Percentiles rank a stretch among this genome's conserved stretches.
phyloP scores from a whole-genome alignment of 208 protist genomes.

The Leishmania lainsoni region DNA sequence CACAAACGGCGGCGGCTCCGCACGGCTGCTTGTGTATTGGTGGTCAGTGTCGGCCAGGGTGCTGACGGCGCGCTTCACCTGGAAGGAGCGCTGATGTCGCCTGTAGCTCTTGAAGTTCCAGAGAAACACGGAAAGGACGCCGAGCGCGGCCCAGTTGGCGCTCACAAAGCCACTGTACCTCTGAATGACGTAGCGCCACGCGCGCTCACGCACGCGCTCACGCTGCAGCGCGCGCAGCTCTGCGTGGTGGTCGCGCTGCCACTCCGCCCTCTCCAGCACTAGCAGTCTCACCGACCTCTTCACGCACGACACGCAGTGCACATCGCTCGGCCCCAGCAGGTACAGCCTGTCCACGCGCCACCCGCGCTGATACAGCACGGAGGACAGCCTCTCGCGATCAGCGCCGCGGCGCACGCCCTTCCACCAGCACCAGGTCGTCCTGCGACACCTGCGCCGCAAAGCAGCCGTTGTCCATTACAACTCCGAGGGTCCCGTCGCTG shows the following conservation, averaged over 20 bases:
- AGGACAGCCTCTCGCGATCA: too few relatives aligned
- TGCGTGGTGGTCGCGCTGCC: conserved; percentile 58
- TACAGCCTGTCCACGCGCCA: too few relatives aligned
- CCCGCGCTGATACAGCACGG: too few relatives aligned
- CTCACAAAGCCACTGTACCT: conserved; percentile 78
- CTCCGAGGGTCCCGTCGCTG: conserved; percentile 84
- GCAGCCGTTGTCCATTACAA: conserved; percentile 83
- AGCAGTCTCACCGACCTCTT: conserved; percentile 37
- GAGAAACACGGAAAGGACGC: conserved; percentile 67
- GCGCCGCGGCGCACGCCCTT: conserved; percentile 32
- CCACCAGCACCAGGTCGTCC: conserved; percentile 55
- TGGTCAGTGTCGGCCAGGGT: too few relatives aligned
- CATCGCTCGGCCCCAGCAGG: conserved; percentile 17
- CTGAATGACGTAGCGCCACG: conserved; percentile 67
- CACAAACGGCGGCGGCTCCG: too few relatives aligned
- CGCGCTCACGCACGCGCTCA: conserved; percentile 70
- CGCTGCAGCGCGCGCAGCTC: conserved; percentile 56
- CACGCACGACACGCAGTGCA: conserved; percentile 60
- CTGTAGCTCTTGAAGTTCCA: conserved; percentile 77
- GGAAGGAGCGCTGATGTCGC: too few relatives aligned
- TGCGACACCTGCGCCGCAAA: conserved; percentile 70
- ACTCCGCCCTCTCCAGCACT: conserved; percentile 71
- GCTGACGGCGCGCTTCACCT: too few relatives aligned
- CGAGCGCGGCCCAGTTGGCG: conserved; percentile 61
- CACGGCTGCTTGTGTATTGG: too few relatives aligned